Base-by-base conservation (phyloP, 192 early-diverging fungal species). In the Dissophora ornata region DNA sequence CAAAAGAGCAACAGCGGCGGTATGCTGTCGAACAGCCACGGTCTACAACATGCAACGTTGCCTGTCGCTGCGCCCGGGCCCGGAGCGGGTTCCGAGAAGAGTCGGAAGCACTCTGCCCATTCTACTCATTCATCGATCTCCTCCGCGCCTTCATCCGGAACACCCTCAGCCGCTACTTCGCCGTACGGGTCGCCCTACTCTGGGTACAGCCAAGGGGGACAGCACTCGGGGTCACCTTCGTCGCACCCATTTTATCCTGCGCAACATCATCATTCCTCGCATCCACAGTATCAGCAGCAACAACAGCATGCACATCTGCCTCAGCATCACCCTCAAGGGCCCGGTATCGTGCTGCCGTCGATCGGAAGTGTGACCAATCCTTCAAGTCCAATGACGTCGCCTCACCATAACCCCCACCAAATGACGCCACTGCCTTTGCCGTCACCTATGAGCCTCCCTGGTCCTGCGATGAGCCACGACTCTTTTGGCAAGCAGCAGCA, bases 361-460 rank as follows among this genome's bases (percentile, higher is more conserved):
- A 47, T 77, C 28, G 73, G 59, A 7, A 60, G 48, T 26, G 44
- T 77, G 50, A 67, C 73, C 4, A 58, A 57, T 12, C 57, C 73
- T 1, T 67, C 58, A 1, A 77, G 73, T 21, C 73, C 73, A 2
- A 57, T 67, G 59, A 55, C 33, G 2, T 77, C 73, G 36, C 73
- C 73, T 1, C 59, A 56, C 18, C 73, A 77, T 11, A 56, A 46
- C 45, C 64, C 73, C 6, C 11, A 52, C 12, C 44, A 21, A 12
- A 26, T 51, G 32, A 38, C 34, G 7, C 34, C 62, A 0, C 49
- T 77, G 5, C 46, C 73, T 40, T 19, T 62, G 16, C 73, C 73
- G 11, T 48, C 73, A 2, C 64, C 73, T 1, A 67, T 77, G 64
- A 77, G 49, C 29, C 56, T 75, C 19, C 71, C 71, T 36, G 71